phyloP scores from a whole-genome alignment of 169 alveolate species.

The Plasmodium reichenowi region DNA sequence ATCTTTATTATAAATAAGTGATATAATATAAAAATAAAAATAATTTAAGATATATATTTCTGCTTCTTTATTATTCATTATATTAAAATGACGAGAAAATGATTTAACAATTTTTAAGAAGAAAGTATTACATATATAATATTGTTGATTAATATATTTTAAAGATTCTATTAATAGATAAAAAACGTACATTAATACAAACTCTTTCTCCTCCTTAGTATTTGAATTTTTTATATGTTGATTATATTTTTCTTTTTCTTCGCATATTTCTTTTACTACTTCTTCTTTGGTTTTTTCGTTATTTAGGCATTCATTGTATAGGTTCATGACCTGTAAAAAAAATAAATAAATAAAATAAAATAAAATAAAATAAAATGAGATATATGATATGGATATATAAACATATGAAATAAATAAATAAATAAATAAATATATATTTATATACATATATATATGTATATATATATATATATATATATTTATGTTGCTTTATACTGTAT shows the following conservation, averaged over 20 bases:
- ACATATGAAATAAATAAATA: not conserved
- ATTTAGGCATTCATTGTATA: not conserved
- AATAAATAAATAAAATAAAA: not conserved
- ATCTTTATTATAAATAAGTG: conserved; percentile 14
- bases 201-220: not conserved
- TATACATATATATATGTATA: too few species aligned
- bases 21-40: conserved; percentile 24
- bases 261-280: not conserved
- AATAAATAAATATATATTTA: not conserved
- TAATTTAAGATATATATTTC: conserved; percentile 14
- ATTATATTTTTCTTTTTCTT: not conserved
- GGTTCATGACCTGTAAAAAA: not conserved
- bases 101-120: conserved; percentile 32
- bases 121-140: not conserved
- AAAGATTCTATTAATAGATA: conserved; percentile 12
- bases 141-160: conserved; percentile 1
- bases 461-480: too few species aligned
- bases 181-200: conserved; percentile 11
- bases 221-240: not conserved
- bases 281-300: conserved; percentile 3
- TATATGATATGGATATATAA: not conserved
- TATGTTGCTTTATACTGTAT: not conserved
- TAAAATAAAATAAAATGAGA: not conserved
- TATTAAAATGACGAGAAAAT: not conserved
- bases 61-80: not conserved